These are phyloP conservation scores for Mycena galericulata DNA, from an alignment of 768 basidiomycete species.

Conservation along the genomic window DNA sequence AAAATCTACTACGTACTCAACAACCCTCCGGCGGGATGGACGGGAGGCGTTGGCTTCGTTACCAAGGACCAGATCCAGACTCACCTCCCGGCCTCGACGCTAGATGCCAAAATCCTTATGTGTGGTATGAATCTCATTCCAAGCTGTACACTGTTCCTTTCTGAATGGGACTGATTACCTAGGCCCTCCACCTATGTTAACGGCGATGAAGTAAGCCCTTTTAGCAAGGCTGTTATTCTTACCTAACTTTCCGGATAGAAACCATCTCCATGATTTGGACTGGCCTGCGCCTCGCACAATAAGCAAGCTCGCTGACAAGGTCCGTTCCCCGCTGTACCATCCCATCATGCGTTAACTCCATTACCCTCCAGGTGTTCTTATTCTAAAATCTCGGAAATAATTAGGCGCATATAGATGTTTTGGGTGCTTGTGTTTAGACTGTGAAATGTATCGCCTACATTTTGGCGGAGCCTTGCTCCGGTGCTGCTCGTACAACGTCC, in stretches of 20 bases:
- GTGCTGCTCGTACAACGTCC: no score
- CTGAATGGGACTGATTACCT: no score
- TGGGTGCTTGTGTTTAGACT: no score
- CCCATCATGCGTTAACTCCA: background rate
- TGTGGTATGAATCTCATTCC: constrained; percentile 65
- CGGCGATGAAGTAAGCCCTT: constrained; percentile 62
- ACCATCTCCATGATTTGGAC: constrained; percentile 88
- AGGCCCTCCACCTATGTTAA: constrained; percentile 73
- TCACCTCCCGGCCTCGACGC: constrained; percentile 73
- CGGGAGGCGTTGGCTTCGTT: constrained; percentile 92
- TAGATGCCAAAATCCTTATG: constrained; percentile 87
- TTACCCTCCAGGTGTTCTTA: constrained; percentile 26
- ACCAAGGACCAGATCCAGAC: constrained; percentile 91
- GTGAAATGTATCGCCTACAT: no score
- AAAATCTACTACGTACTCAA: constrained; percentile 93
- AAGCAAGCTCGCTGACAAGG: constrained; percentile 94
- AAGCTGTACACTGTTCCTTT: constrained; percentile 3
- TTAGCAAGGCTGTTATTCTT: constrained; percentile 10
- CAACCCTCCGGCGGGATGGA: constrained; percentile 91
- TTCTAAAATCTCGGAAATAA: constrained; percentile 7
- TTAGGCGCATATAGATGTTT: background rate
- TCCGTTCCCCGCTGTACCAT: constrained; percentile 40
- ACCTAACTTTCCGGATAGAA: constrained; percentile 58
- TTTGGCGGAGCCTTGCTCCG: no score
- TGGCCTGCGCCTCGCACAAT: constrained; percentile 90